phyloP scores from a whole-genome alignment of 2,329 filamentous ascomycete genomes.

The Hortaea sp. region DNA sequence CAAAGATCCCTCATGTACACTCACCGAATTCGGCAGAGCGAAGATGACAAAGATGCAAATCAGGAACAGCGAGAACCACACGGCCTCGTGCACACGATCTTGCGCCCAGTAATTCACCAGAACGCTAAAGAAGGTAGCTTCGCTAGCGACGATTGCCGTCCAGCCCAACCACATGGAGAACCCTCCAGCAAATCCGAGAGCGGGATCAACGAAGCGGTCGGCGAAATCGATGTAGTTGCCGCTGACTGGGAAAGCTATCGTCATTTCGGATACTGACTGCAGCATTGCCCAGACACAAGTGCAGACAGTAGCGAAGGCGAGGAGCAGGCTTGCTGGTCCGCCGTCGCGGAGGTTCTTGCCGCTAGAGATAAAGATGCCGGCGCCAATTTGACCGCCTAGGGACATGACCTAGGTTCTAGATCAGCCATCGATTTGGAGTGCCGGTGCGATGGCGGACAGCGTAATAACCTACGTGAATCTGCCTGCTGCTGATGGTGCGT shows the following conservation, averaged over 20 bases:
- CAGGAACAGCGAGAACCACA: conserved; percentile 76
- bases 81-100: conserved; percentile 49
- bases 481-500: conserved; percentile 5
- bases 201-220: conserved; percentile 29
- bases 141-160: conserved; percentile 16
- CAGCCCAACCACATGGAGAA: conserved; percentile 25
- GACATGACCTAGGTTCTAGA: conserved; percentile 15
- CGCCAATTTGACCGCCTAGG: conserved; percentile 32
- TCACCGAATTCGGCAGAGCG: not conserved
- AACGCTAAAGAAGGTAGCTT: conserved; percentile 34
- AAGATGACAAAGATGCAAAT: conserved; percentile 17
- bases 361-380: conserved; percentile 42
- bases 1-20: not conserved
- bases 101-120: conserved; percentile 8
- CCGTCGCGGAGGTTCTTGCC: conserved; percentile 37
- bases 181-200: conserved; percentile 30
- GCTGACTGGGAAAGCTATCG: conserved; percentile 27
- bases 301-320: conserved; percentile 23
- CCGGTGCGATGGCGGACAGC: not conserved
- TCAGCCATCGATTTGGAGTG: too few relatives aligned
- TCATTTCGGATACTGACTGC: conserved; percentile 27
- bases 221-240: conserved; percentile 31
- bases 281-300: conserved; percentile 26
- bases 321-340: conserved; percentile 33
- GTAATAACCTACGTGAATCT: conserved; percentile 6